Percentiles rank a stretch among this genome's conserved stretches.
Evolutionary conservation across 768 basidiomycete genomes (phyloP).

Genomic region (Hebeloma cylindrosporum): DNA sequence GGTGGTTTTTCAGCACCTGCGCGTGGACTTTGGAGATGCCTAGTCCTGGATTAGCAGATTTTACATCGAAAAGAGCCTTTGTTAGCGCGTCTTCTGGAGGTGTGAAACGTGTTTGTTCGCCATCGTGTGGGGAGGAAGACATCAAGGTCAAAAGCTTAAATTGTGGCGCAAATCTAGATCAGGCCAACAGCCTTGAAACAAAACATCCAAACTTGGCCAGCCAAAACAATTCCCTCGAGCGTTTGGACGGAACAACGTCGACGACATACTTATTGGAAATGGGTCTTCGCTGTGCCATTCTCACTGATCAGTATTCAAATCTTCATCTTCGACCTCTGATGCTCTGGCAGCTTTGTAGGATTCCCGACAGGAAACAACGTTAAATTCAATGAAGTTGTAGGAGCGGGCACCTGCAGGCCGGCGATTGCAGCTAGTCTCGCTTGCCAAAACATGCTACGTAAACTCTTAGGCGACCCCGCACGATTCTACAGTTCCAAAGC

Average conservation of each 20-base stretch:
- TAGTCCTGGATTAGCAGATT: constrained; percentile 55
- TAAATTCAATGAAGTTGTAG: constrained; percentile 9
- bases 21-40: constrained; percentile 74
- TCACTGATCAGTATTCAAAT: too few species aligned
- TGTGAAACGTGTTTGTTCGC: too few species aligned
- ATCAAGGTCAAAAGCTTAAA: too few species aligned
- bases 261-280: constrained; percentile 11
- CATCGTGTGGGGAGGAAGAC: too few species aligned
- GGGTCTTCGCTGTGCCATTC: constrained; percentile 5
- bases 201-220: too few species aligned
- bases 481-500: constrained; percentile 4
- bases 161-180: too few species aligned
- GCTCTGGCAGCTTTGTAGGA: neutral
- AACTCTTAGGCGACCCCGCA: neutral
- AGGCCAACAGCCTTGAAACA: too few species aligned
- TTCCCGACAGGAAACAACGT: constrained; percentile 4
- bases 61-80: constrained; percentile 52
- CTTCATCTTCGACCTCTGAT: neutral
- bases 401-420: constrained; percentile 4
- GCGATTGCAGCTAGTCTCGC: constrained; percentile 12
- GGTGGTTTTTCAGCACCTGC: constrained; percentile 54
- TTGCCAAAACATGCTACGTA: constrained; percentile 6
- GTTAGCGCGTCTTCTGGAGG: constrained; percentile 68
- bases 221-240: constrained; percentile 1
- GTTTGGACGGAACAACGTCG: neutral